Evolutionary conservation across 2,329 filamentous ascomycete genomes (phyloP), one percentile per base, ranked within the genome.

Genomic region (Pseudogymnoascus sp.): DNA sequence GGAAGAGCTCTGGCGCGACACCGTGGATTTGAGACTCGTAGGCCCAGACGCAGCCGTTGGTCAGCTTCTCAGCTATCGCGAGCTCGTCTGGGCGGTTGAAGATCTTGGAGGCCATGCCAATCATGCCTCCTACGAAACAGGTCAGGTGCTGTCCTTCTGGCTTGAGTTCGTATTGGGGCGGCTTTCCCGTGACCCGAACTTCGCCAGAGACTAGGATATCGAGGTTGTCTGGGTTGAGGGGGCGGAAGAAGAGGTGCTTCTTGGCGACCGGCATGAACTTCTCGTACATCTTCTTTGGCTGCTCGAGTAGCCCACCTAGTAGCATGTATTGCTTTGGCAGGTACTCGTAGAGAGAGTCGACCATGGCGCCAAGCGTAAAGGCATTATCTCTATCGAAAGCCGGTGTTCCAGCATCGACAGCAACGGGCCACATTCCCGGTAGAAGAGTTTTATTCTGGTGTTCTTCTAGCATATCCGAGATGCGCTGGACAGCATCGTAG

Each of bases 401-500:
- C 4, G 86, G 50, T 33, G 50, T 56, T 6, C 74, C 72, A 0
- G 74, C 75, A 65, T 84, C 77, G 14, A 88, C 73, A 6, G 76
- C 72, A 1, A 84, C 74, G 0, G 85, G 84, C 83, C 84, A 88
- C 75, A 88, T 78, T 2, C 85, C 85, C 0, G 85, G 84, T 35
- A 88, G 70, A 38, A 75, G 75, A 4, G 84, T 87, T 7, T 74
- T 70, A 63, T 78, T 76, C 69, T 88, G 85, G 59, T 76, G 74
- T 60, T 74, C 72, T 64, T 83, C 82, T 28, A 88, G 78, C 62
- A 79, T 76, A 65, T 85, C 77, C 7, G 78, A 77, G 64, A 88
- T 81, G 44, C 84, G 77, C 60, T 90, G 89, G 65, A 96, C 81
- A 11, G 91, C 92, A 76, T 96, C 92, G 72, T 95, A 97, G 76